Percentiles rank a stretch among this genome's conserved stretches.
Conservation (phyloP, 202 grass and related monocot genomes). For the Carex sylvatica region DNA sequence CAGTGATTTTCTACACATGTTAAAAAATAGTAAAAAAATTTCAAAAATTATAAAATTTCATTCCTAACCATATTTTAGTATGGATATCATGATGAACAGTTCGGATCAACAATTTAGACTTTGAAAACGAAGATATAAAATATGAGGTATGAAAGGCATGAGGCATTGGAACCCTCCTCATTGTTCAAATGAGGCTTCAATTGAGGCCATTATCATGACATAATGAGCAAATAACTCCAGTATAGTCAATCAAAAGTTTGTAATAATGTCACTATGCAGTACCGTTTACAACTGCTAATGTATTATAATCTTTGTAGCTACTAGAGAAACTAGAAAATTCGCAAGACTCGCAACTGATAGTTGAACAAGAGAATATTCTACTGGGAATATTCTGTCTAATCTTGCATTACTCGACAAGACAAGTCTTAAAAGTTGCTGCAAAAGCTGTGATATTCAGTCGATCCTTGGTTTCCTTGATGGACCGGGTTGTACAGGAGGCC, state of each 20-base stretch:
- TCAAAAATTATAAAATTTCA: no score
- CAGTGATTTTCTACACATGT: no score
- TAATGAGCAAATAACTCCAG: background rate
- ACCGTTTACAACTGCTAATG: background rate
- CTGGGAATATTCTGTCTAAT: slow-evolving; percentile 68
- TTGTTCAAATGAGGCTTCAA: background rate
- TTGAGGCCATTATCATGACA: background rate
- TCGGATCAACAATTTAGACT: no score
- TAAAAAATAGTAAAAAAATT: no score
- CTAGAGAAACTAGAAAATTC: slow-evolving; percentile 48
- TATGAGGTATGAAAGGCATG: no score
- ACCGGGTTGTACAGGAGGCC: slow-evolving; percentile 57
- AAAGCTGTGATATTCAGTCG: slow-evolving; percentile 66
- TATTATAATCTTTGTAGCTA: slow-evolving; percentile 47
- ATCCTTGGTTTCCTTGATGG: slow-evolving; percentile 53
- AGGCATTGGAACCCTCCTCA: no score
- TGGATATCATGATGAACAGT: no score
- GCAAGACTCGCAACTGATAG: slow-evolving; percentile 34
- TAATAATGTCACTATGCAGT: background rate
- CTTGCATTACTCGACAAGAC: slow-evolving; percentile 57
- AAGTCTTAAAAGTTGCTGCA: slow-evolving; percentile 63
- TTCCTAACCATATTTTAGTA: no score
- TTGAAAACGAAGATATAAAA: no score
- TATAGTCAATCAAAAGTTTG: background rate
- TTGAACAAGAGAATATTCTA: slow-evolving; percentile 54